phyloP scores from a whole-genome alignment of 2,329 filamentous ascomycete species.

The Alternaria hordeiaustralica region DNA sequence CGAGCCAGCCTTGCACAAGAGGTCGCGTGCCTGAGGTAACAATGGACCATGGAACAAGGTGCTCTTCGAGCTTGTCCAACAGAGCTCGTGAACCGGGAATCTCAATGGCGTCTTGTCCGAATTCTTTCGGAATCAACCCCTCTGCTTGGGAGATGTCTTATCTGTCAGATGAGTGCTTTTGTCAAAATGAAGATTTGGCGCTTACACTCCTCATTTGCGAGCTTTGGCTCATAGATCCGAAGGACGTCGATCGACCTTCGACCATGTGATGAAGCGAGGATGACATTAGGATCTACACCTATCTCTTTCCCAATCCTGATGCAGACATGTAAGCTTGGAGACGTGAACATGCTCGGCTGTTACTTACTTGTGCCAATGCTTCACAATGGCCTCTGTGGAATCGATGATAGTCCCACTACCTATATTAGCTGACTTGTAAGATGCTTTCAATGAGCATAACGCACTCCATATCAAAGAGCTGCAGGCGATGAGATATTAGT shows the following conservation, averaged over 20 bases:
- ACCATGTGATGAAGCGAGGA: conserved; percentile 90
- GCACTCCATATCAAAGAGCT: conserved; percentile 48
- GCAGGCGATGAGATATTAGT: conserved; percentile 13
- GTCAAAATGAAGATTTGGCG: conserved; percentile 27
- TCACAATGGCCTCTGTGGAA: conserved; percentile 76
- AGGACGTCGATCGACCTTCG: conserved; percentile 87
- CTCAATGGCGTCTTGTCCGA: conserved; percentile 79
- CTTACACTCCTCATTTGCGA: conserved; percentile 93
- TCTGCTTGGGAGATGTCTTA: conserved; percentile 82
- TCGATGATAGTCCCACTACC: conserved; percentile 79
- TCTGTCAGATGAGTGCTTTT: background rate
- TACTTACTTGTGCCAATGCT: conserved; percentile 75
- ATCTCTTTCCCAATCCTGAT: conserved; percentile 79
- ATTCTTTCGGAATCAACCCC: conserved; percentile 75
- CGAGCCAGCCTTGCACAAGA: conserved; percentile 58
- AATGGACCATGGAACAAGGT: conserved; percentile 79
- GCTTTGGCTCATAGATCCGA: conserved; percentile 77
- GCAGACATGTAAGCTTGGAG: conserved; percentile 12
- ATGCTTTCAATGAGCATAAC: background rate
- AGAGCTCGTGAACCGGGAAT: conserved; percentile 82
- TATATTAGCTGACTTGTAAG: conserved; percentile 8
- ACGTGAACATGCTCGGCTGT: background rate
- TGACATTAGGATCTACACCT: conserved; percentile 81
- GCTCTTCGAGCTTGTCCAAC: conserved; percentile 69
- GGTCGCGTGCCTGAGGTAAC: conserved; percentile 61